Conservation (phyloP, 768 basidiomycete species). For the Mycena indigotica region DNA sequence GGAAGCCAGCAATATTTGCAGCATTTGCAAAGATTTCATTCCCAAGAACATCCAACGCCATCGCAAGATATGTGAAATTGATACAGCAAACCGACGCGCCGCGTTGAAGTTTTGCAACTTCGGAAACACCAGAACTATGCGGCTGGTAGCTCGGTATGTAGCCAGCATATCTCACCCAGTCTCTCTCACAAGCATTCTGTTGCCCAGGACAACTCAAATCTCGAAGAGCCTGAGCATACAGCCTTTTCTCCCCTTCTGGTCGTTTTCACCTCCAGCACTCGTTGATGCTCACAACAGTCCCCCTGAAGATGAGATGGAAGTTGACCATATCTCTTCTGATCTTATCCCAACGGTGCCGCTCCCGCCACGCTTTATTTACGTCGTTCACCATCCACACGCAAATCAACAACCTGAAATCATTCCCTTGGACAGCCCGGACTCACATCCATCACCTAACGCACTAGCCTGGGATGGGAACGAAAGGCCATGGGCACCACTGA, state of each 20-base stretch:
- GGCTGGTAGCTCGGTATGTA: neutral
- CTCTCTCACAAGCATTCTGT: no score
- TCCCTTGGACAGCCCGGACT: neutral
- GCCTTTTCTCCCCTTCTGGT: no score
- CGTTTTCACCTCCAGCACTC: no score
- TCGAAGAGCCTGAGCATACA: no score
- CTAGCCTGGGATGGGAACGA: neutral
- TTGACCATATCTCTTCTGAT: no score
- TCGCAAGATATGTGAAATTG: slow-evolving; percentile 4
- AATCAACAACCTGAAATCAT: neutral
- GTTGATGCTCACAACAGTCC: no score
- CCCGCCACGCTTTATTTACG: slow-evolving; percentile 9
- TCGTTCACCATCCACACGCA: slow-evolving; percentile 4
- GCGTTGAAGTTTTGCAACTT: neutral
- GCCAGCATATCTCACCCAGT: no score
- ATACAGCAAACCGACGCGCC: neutral
- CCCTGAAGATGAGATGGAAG: no score
- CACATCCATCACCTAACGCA: neutral
- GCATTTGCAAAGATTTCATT: slow-evolving; percentile 7
- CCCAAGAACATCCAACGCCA: slow-evolving; percentile 2
- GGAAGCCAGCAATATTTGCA: neutral
- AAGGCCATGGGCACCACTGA: slow-evolving; percentile 24
- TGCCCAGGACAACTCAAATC: no score
- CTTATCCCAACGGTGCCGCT: neutral
- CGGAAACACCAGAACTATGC: neutral